Percentiles rank a stretch among this genome's conserved stretches.
These are phyloP conservation scores for Salvia hispanica DNA, from an alignment of 257 asterid species.

Conservation along the genomic window DNA sequence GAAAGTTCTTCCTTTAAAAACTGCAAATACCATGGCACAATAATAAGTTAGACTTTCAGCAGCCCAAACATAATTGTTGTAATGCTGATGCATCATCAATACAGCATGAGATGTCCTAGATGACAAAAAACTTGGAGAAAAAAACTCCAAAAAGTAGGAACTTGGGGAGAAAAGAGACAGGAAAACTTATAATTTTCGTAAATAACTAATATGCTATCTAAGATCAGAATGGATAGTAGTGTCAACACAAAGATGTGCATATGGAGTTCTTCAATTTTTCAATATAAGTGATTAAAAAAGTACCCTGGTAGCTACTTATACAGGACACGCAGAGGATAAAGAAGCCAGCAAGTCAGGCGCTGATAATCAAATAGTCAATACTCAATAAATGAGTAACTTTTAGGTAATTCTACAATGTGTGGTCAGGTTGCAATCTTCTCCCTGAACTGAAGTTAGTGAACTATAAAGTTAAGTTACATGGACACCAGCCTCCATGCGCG, in stretches of 20 bases:
- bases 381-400: constrained; percentile 1
- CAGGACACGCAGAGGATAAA: constrained; percentile 4
- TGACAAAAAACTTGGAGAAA: constrained; percentile 12
- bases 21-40: constrained; percentile 51
- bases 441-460: constrained; percentile 1
- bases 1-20: constrained; percentile 81
- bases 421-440: constrained; percentile 25
- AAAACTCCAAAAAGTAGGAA: constrained; percentile 5
- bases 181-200: constrained; percentile 8
- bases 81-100: constrained; percentile 20
- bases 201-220: not conserved
- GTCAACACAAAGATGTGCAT: constrained; percentile 18
- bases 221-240: constrained; percentile 12
- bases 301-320: constrained; percentile 8
- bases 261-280: constrained; percentile 22
- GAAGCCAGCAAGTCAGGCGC: constrained; percentile 22
- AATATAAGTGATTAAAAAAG: constrained; percentile 3
- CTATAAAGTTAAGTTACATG: constrained; percentile 4
- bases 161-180: not conserved
- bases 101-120: constrained; percentile 19
- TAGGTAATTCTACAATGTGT: constrained; percentile 20
- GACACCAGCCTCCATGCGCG: not conserved
- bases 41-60: constrained; percentile 17
- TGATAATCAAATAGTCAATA: constrained; percentile 13
- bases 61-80: not conserved